A percentile compares a stretch with the other conserved stretches of the same genome.
phyloP scores from a whole-genome alignment of 1,139 yeast genomes.

The Casaregolazyma lundiana region DNA sequence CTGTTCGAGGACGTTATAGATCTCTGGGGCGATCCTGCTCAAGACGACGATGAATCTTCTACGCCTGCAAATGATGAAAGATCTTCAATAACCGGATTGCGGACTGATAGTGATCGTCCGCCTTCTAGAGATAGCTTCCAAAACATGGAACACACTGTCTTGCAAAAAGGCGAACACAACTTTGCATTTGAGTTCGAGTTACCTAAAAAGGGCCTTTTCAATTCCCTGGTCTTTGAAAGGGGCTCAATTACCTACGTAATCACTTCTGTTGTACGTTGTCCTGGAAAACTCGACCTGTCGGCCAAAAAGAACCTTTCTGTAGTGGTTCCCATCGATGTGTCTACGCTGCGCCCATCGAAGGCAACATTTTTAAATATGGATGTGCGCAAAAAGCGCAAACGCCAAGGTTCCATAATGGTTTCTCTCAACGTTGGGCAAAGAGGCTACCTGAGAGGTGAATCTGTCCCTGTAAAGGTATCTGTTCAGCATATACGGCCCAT shows the following conservation, averaged over 20 bases:
- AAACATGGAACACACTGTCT: conserved; percentile 9
- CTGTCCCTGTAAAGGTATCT: conserved; percentile 62
- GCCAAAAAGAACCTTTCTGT: conserved; percentile 49
- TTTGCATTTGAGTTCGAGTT: conserved; percentile 80
- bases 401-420: conserved; percentile 34
- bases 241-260: conserved; percentile 73
- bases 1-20: conserved; percentile 62
- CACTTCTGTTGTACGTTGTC: conserved; percentile 48
- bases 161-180: conserved; percentile 66
- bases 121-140: no score
- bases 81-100: no score
- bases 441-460: conserved; percentile 77
- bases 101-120: no score
- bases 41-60: no score
- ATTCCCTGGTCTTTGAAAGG: conserved; percentile 77
- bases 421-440: conserved; percentile 57
- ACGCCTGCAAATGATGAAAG: not conserved
- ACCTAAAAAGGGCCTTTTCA: conserved; percentile 65
- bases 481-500: conserved; percentile 67
- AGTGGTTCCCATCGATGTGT: conserved; percentile 70
- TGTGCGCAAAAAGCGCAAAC: conserved; percentile 34
- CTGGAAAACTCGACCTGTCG: conserved; percentile 23
- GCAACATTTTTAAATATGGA: conserved; percentile 62
- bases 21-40: conserved; percentile 51
- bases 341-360: conserved; percentile 59